Evolutionary conservation across 306 rosid species (phyloP).

Genomic region (Lablab purpureus): DNA sequence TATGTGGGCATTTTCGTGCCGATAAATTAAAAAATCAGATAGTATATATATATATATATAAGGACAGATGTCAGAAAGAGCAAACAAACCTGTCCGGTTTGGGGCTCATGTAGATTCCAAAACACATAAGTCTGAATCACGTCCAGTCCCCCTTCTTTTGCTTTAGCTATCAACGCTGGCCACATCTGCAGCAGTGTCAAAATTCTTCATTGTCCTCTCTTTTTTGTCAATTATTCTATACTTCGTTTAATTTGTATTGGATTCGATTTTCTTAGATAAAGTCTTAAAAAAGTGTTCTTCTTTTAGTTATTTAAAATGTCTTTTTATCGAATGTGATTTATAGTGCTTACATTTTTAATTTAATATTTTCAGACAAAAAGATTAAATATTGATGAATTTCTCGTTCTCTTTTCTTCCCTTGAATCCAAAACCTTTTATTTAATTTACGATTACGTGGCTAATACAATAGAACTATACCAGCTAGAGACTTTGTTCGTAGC

Average conservation of each 20-base stretch:
- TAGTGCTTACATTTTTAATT: no score
- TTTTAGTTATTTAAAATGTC: no score
- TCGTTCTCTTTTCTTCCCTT: no score
- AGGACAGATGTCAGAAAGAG: background rate
- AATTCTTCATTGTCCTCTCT: background rate
- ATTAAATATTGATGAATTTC: no score
- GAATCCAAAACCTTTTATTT: no score
- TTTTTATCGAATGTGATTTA: background rate
- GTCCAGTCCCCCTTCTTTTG: slow-evolving; percentile 79
- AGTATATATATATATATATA: background rate
- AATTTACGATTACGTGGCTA: background rate
- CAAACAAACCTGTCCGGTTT: slow-evolving; percentile 51
- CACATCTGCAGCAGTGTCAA: slow-evolving; percentile 65
- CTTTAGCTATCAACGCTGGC: slow-evolving; percentile 72
- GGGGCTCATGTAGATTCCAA: slow-evolving; percentile 85
- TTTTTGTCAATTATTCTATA: no score
- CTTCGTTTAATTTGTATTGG: no score
- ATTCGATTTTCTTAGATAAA: no score
- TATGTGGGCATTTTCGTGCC: background rate
- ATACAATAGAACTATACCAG: background rate
- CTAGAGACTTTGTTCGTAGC: slow-evolving; percentile 5
- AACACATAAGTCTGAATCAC: slow-evolving; percentile 86
- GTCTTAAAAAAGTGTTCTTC: no score
- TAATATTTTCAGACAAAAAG: no score
- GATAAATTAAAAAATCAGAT: no score